Base-by-base conservation (phyloP, 495 filamentous ascomycete genomes). In the Neurospora sp. region DNA sequence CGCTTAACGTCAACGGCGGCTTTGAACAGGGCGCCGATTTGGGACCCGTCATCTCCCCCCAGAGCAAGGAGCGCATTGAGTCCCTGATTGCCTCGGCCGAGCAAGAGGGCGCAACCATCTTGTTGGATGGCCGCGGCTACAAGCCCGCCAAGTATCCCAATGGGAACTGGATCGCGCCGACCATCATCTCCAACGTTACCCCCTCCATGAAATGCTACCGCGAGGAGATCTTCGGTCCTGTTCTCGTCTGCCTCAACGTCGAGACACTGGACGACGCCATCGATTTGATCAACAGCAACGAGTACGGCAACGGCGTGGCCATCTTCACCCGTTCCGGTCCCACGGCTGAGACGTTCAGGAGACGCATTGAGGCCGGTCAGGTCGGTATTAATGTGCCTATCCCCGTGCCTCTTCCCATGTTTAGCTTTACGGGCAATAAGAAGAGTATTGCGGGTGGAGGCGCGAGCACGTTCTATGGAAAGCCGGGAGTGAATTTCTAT, bases 341-440 rank as follows among this genome's bases (percentile, higher is more conserved):
- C 3, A 89, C 88, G 20, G 89, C 89, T 9, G 85, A 86, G 75
- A 83, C 81, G 16, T 91, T 91, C 81, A 84, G 89, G 65, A 83
- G 86, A 41, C 85, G 87, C 53, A 90, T 94, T 78, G 90, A 94
- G 79, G 91, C 90, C 70, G 91, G 91, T 10, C 91, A 93, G 82
- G 89, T 94, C 14, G 91, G 91, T 39, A 90, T 94, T 81, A 94
- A 94, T 75, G 91, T 94, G 22, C 93, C 93, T 35, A 94, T 95
- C 72, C 88, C 88, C 9, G 94, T 97, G 5, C 95, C 96, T 18
- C 85, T 96, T 46, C 93, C 95, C 77, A 96, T 98, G 92, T 99
- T 98, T 84, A 92, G 89, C 70, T 99, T 99, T 84, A 99, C 96
- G 22, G 96, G 96, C 70, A 99, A 98, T 83, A 99, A 99, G 90